phyloP scores from a whole-genome alignment of 2,329 filamentous ascomycete genomes.

The Ambrosiella xylebori region DNA sequence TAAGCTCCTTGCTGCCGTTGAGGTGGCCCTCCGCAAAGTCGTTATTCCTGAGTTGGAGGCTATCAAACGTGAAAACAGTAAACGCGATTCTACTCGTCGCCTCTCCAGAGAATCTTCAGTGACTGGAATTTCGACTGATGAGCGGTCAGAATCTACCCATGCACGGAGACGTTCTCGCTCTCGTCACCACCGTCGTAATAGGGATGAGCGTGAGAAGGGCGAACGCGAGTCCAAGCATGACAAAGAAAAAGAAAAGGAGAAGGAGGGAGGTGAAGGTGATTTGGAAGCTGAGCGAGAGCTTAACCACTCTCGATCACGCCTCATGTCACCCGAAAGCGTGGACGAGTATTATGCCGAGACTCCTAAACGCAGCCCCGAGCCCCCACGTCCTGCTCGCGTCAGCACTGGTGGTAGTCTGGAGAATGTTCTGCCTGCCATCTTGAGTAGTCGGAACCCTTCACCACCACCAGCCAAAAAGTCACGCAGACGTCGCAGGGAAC shows the following conservation, averaged over 20 bases:
- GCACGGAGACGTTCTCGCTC: slow-evolving; percentile 22
- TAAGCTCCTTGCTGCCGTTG: slow-evolving; percentile 74
- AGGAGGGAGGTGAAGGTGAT: not conserved
- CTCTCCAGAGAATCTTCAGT: slow-evolving; percentile 45
- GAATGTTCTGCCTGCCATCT: slow-evolving; percentile 22
- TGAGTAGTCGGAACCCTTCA: slow-evolving; percentile 3
- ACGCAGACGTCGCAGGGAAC: slow-evolving; percentile 34
- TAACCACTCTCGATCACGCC: slow-evolving; percentile 20
- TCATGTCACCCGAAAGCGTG: slow-evolving; percentile 6
- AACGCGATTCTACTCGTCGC: slow-evolving; percentile 45
- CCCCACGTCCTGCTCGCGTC: slow-evolving; percentile 22
- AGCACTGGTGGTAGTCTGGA: slow-evolving; percentile 21
- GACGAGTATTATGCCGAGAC: slow-evolving; percentile 20
- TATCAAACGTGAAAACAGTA: slow-evolving; percentile 77
- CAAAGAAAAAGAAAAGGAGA: slow-evolving; percentile 1
- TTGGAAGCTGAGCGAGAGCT: slow-evolving; percentile 31
- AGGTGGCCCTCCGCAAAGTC: slow-evolving; percentile 77
- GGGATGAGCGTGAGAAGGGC: not conserved
- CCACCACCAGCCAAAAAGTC: slow-evolving; percentile 16
- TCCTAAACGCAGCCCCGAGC: slow-evolving; percentile 27
- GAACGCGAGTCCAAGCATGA: not conserved
- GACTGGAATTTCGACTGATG: slow-evolving; percentile 37
- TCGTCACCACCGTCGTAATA: slow-evolving; percentile 17
- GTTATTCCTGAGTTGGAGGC: slow-evolving; percentile 85
- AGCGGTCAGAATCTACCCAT: slow-evolving; percentile 29